Base-by-base conservation (phyloP, 768 basidiomycete species). In the Leccinum broughii region DNA sequence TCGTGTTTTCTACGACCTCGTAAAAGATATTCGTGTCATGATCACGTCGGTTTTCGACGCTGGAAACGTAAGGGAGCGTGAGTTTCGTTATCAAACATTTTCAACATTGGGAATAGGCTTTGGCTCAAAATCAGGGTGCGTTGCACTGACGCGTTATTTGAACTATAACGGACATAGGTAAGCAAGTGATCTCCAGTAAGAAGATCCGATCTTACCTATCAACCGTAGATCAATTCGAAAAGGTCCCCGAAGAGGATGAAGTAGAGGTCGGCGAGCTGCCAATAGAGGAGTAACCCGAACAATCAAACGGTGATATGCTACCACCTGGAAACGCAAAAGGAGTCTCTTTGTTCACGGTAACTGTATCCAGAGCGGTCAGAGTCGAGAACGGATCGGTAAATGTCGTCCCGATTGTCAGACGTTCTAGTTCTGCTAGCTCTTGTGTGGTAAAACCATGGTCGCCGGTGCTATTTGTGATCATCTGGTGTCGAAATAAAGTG, bases 301-400 rank as follows among this genome's bases (percentile, higher is more conserved):
- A 59, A 51, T 71, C 68, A 28, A 71, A 62, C 0, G 71, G 70
- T 1, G 70, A 58, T n/a, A 71, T 57, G 6, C 55, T 11, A 17
- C 28, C n/a, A 22, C 37, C 53, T 17, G 58, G 20, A 14, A 62
- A 60, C 2, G 56, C 0, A 52, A 14, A 56, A 34, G 37, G 55
- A 20, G 49, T 49, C 20, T 22, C 56, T 39, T 52, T 22, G 37
- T 52, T 57, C 26, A 46, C 22, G 6, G 56, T 41, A 8, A 56
- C 1, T 15, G 49, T n/a, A 46, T 46, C 6, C 44, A 46, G 22
- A 22, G 48, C 24, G 1, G 49, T 14, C 9, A 60, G 11, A 7
- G 44, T 48, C 34, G 56, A 62, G 62, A 72, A 72, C 0, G 71
- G 71, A 63, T 72, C 64, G 3, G 58, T 70, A 50, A 73, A 73